Percentiles rank a stretch among this genome's conserved stretches.
Conservation (phyloP, 441 rosid genomes). For the Raphanus hybrid region DNA sequence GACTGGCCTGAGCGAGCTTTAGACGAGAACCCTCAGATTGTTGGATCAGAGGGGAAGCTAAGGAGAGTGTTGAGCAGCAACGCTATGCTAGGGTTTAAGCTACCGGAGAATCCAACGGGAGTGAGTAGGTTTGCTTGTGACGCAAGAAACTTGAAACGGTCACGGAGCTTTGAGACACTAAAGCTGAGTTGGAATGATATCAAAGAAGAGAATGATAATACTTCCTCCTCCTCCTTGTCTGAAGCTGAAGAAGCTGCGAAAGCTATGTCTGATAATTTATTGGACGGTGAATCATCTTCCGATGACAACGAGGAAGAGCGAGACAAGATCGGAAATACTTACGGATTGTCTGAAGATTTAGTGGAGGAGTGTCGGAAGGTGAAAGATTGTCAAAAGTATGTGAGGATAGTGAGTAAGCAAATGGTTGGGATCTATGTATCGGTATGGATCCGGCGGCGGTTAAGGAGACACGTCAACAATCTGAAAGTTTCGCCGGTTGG, state of each 20-base stretch:
- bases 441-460: conserved; percentile 84
- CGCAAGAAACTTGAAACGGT: conserved; percentile 61
- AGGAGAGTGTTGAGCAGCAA: conserved; percentile 76
- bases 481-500: conserved; percentile 95
- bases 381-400: conserved; percentile 59
- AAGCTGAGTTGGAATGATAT: conserved; percentile 51
- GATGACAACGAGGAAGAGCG: conserved; percentile 1
- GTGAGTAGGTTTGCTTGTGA: conserved; percentile 47
- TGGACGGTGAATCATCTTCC: conserved; percentile 32
- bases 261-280: conserved; percentile 42
- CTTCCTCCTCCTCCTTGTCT: conserved; percentile 28
- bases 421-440: conserved; percentile 98
- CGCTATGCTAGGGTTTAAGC: conserved; percentile 64
- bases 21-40: conserved; percentile 65
- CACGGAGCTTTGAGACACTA: conserved; percentile 74
- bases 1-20: conserved; percentile 94
- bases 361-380: conserved; percentile 42
- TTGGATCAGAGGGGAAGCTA: conserved; percentile 62
- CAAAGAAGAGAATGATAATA: conserved; percentile 49
- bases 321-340: conserved; percentile 23
- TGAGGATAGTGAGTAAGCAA: conserved; percentile 94
- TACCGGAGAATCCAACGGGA: conserved; percentile 53
- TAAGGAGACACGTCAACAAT: conserved; percentile 90
- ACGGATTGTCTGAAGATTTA: conserved; percentile 37
- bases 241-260: conserved; percentile 63